Percentiles rank a stretch among this genome's conserved stretches.
Evolutionary conservation across 208 protist genomes (phyloP).

Genomic region (Leishmania tropica): DNA sequence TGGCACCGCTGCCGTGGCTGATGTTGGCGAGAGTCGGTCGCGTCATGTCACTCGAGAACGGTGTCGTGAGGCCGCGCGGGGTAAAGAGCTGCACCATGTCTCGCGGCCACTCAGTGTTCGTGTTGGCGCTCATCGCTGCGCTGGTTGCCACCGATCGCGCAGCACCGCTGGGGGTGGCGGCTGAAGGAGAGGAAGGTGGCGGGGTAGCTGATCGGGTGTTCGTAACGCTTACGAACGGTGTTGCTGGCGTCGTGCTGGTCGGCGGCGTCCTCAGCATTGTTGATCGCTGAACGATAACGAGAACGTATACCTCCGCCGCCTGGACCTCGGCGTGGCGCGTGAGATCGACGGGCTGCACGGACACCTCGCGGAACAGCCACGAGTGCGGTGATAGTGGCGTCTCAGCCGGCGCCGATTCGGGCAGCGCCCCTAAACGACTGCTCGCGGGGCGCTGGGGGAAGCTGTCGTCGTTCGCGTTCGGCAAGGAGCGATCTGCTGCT

Average conservation of each 20-base stretch:
- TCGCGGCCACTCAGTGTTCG: constrained; percentile 44
- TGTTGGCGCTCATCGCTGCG: constrained; percentile 10
- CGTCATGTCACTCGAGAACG: constrained; percentile 50
- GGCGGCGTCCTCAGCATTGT: constrained; percentile 2
- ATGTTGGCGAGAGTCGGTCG: constrained; percentile 16
- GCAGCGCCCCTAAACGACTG: neutral
- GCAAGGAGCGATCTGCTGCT: neutral
- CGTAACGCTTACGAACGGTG: neutral
- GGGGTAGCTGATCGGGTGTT: neutral
- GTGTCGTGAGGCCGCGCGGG: constrained; percentile 54
- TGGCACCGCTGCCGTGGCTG: constrained; percentile 1
- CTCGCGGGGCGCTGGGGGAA: neutral
- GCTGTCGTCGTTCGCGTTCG: neutral
- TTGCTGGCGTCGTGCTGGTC: neutral
- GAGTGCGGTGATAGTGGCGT: constrained; percentile 26
- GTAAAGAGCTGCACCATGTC: constrained; percentile 65
- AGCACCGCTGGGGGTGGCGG: neutral
- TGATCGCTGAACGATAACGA: constrained; percentile 64
- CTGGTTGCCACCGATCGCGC: neutral
- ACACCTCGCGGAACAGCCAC: constrained; percentile 28
- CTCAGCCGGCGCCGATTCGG: neutral
- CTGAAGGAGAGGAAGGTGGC: neutral
- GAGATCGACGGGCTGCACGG: constrained; percentile 51
- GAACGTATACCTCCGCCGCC: constrained; percentile 53
- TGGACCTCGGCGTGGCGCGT: constrained; percentile 31